A percentile compares a stretch with the other conserved stretches of the same genome.
These are phyloP conservation scores for Phoma sp. DNA, from an alignment of 2,329 filamentous ascomycete genomes.

Conservation along the genomic window DNA sequence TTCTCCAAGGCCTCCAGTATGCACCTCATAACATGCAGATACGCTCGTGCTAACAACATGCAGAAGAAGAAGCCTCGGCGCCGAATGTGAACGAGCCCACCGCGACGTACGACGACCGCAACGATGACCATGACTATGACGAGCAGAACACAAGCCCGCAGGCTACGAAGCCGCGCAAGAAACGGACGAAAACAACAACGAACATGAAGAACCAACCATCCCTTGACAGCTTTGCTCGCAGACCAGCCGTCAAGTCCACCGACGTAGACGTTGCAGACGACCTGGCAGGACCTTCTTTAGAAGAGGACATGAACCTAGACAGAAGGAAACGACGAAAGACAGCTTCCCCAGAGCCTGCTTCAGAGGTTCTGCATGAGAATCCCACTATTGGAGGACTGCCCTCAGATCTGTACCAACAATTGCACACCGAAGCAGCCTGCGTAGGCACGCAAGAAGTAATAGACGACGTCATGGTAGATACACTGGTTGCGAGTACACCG, in stretches of 20 bases:
- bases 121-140: conserved; percentile 30
- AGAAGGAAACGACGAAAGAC: conserved; percentile 51
- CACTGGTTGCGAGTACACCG: conserved; percentile 1
- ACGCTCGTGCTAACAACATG: conserved; percentile 2
- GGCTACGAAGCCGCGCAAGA: conserved; percentile 27
- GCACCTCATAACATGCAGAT: background rate
- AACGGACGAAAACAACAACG: conserved; percentile 29
- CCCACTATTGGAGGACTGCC: background rate
- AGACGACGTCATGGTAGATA: conserved; percentile 7
- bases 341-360: conserved; percentile 28
- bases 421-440: conserved; percentile 30
- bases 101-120: conserved; percentile 16
- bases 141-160: conserved; percentile 23
- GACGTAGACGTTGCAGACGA: background rate
- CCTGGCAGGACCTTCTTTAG: conserved; percentile 22
- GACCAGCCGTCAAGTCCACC: conserved; percentile 4
- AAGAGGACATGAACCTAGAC: conserved; percentile 38
- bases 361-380: background rate
- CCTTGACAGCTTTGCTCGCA: conserved; percentile 36
- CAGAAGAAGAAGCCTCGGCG: conserved; percentile 25
- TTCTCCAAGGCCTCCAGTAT: conserved; percentile 43
- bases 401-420: conserved; percentile 38
- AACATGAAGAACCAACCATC: conserved; percentile 33
- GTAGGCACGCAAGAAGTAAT: conserved; percentile 6
- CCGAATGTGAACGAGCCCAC: conserved; percentile 5